Conservation (phyloP, 768 basidiomycete genomes). For the Boletus rufocinnamomeus region DNA sequence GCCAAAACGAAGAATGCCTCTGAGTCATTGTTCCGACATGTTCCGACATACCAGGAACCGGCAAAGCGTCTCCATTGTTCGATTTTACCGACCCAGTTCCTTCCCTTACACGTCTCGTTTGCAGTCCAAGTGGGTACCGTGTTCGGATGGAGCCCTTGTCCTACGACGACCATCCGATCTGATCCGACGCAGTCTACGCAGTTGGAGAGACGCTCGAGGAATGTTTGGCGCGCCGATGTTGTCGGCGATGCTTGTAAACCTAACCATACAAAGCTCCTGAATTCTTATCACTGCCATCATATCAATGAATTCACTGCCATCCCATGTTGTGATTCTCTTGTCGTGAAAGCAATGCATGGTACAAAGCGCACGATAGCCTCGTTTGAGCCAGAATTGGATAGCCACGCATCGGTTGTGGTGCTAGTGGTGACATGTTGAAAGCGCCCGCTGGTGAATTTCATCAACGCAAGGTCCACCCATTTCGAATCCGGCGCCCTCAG, state of each 20-base stretch:
- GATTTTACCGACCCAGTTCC: not conserved
- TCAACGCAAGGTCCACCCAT: not conserved
- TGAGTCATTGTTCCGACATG: not conserved
- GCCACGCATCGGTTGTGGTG: not conserved
- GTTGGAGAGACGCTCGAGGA: constrained; percentile 40
- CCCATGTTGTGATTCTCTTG: not conserved
- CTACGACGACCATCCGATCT: not conserved
- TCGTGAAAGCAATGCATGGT: not conserved
- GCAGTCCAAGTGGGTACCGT: not conserved
- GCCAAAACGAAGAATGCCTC: not conserved
- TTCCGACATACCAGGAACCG: not conserved
- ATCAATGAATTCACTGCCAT: not conserved
- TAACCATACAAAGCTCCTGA: not conserved
- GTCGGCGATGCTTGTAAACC: not conserved
- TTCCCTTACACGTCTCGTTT: not conserved
- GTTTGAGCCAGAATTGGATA: not conserved
- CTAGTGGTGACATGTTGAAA: not conserved
- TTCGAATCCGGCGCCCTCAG: too few relatives aligned
- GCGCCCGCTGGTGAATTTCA: not conserved
- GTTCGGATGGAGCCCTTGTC: not conserved
- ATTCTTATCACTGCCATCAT: not conserved
- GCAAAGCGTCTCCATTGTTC: not conserved
- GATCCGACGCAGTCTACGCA: not conserved
- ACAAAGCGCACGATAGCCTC: not conserved
- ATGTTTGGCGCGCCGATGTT: not conserved